Evolutionary conservation across 1,139 yeast species (phyloP).

Genomic region (Nadsonia starkeyi-henricii): DNA sequence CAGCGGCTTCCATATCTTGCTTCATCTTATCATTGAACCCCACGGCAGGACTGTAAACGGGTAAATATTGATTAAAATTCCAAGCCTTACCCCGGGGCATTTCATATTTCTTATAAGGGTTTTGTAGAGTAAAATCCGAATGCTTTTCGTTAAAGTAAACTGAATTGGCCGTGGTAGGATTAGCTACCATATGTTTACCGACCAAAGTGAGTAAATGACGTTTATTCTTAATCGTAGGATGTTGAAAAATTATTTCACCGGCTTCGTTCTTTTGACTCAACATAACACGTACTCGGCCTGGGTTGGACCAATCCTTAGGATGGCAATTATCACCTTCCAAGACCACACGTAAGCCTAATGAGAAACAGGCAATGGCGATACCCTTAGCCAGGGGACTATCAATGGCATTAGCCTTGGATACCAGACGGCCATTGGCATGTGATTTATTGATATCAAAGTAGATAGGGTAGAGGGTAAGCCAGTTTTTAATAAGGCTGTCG

Average conservation of each 20-base stretch:
- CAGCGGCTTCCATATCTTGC: not conserved
- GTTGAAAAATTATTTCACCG: constrained; percentile 8
- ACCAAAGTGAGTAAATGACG: constrained; percentile 51
- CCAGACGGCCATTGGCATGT: constrained; percentile 74
- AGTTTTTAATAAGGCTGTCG: constrained; percentile 31
- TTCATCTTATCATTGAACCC: not conserved
- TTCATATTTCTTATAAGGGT: not conserved
- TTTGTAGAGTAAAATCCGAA: not conserved
- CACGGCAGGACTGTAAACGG: not conserved
- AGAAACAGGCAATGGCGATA: constrained; percentile 50
- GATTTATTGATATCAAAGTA: constrained; percentile 75
- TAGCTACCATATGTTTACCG: constrained; percentile 44
- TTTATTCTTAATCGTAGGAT: constrained; percentile 34
- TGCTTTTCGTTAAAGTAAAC: not conserved
- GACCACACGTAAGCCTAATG: constrained; percentile 25
- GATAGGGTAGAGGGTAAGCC: constrained; percentile 78
- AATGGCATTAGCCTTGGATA: constrained; percentile 51
- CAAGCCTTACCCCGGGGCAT: not conserved
- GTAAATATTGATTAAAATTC: not conserved
- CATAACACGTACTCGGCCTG: constrained; percentile 78
- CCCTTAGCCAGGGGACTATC: constrained; percentile 78
- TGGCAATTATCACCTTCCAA: constrained; percentile 63
- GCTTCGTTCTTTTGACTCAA: constrained; percentile 33
- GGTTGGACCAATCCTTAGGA: constrained; percentile 95
- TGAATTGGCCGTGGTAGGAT: constrained; percentile 59